phyloP scores from a whole-genome alignment of 305 asterid genomes.

The Fraxinus dipetala region DNA sequence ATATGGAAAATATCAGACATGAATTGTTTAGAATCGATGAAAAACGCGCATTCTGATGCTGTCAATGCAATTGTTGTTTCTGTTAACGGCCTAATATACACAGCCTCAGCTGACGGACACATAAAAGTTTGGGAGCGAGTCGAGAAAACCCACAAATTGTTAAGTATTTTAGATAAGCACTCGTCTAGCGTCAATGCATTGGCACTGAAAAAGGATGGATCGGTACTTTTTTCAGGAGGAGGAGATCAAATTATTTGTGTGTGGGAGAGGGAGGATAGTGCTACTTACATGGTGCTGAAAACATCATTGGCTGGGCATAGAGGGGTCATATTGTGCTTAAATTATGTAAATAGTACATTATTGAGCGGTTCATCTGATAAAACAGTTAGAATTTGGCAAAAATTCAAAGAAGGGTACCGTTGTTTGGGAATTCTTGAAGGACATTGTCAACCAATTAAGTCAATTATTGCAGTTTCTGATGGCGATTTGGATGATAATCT shows the following conservation, averaged over 20 bases:
- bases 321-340: slow-evolving; percentile 50
- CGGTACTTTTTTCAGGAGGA: slow-evolving; percentile 51
- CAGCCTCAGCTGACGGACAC: slow-evolving; percentile 59
- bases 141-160: slow-evolving; percentile 15
- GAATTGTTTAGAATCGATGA: slow-evolving; percentile 42
- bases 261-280: slow-evolving; percentile 36
- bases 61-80: slow-evolving; percentile 48
- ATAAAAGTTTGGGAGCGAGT: slow-evolving; percentile 45
- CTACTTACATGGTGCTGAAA: slow-evolving; percentile 16
- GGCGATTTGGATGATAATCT: slow-evolving; percentile 28
- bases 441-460: slow-evolving; percentile 51
- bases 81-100: slow-evolving; percentile 32
- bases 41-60: slow-evolving; percentile 54
- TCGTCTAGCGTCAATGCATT: slow-evolving; percentile 51
- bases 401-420: slow-evolving; percentile 23
- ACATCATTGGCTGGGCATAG: slow-evolving; percentile 45
- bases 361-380: slow-evolving; percentile 63
- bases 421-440: slow-evolving; percentile 56
- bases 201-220: slow-evolving; percentile 37
- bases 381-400: slow-evolving; percentile 55
- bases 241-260: slow-evolving; percentile 37
- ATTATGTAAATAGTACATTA: slow-evolving; percentile 33
- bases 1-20: slow-evolving; percentile 45
- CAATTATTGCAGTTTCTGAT: slow-evolving; percentile 32
- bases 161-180: slow-evolving; percentile 32